Evolutionary conservation across 148 eudicot species (phyloP).

Genomic region (Suaeda aralocaspica): DNA sequence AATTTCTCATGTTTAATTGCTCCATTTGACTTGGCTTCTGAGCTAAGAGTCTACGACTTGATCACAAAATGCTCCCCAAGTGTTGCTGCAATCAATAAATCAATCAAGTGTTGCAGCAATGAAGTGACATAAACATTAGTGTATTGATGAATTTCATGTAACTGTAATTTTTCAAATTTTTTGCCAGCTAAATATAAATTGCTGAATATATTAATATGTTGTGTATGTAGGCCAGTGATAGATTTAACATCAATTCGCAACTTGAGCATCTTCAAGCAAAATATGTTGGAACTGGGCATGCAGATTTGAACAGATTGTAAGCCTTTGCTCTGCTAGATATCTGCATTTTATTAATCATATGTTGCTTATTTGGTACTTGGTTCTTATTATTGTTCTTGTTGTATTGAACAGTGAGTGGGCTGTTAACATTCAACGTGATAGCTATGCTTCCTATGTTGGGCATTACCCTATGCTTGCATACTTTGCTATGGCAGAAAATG

Average conservation of each 20-base stretch:
- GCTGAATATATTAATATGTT: neutral
- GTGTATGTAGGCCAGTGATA: slow-evolving; percentile 80
- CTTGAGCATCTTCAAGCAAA: slow-evolving; percentile 98
- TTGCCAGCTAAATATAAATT: neutral
- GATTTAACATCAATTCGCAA: slow-evolving; percentile 95
- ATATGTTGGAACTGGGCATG: slow-evolving; percentile 96
- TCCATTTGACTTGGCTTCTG: neutral
- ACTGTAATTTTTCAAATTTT: neutral
- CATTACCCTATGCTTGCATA: slow-evolving; percentile 91
- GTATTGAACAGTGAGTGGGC: slow-evolving; percentile 77
- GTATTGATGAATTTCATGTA: neutral
- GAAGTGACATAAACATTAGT: neutral
- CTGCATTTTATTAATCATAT: neutral
- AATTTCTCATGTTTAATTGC: neutral
- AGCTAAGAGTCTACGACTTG: too few relatives aligned
- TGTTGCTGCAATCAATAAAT: too few relatives aligned
- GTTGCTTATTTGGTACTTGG: neutral
- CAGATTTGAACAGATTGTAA: slow-evolving; percentile 89
- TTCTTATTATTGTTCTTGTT: slow-evolving; percentile 9
- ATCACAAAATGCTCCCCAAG: neutral
- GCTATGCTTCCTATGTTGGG: slow-evolving; percentile 92
- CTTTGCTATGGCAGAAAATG: slow-evolving; percentile 91
- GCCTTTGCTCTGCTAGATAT: slow-evolving; percentile 11
- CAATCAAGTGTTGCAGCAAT: too few relatives aligned
- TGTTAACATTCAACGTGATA: slow-evolving; percentile 88